These are phyloP conservation scores for Umbellularia californica DNA, from an alignment of 164 flowering plant species.

Conservation along the genomic window DNA sequence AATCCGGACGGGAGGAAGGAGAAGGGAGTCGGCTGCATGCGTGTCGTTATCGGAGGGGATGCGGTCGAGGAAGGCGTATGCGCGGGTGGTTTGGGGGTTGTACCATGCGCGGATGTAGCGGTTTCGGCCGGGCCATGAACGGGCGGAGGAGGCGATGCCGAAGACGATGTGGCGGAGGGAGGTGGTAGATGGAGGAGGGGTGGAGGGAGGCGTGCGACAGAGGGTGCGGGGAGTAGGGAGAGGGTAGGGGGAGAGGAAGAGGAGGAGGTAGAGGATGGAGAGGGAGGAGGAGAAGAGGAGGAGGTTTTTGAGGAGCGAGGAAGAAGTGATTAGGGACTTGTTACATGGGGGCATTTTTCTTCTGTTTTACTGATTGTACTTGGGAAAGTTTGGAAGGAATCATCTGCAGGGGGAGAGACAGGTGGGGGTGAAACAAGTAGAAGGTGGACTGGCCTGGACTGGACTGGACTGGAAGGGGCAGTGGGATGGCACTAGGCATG, in stretches of 20 bases:
- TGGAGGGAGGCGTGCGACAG: slow-evolving; percentile 1
- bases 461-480: not conserved
- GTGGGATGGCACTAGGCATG: too few species aligned
- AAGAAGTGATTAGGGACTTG: slow-evolving; percentile 12
- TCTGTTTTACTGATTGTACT: not conserved
- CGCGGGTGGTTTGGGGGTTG: slow-evolving; percentile 39
- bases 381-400: not conserved
- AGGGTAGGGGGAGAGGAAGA: slow-evolving; percentile 14
- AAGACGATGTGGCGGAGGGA: slow-evolving; percentile 58
- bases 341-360: not conserved
- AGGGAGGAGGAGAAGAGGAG: slow-evolving; percentile 31
- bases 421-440: not conserved
- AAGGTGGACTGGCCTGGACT: too few species aligned
- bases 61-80: slow-evolving; percentile 59
- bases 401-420: too few species aligned
- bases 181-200: slow-evolving; percentile 11
- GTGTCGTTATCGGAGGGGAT: not conserved
- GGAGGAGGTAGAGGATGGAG: slow-evolving; percentile 21
- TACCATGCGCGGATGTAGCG: slow-evolving; percentile 62
- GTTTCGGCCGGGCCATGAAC: slow-evolving; percentile 36
- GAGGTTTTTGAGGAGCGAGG: slow-evolving; percentile 23
- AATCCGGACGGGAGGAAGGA: slow-evolving; percentile 43
- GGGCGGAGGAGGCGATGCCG: slow-evolving; percentile 62
- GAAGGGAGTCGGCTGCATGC: not conserved
- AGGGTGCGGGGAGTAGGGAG: slow-evolving; percentile 10